phyloP scores from a whole-genome alignment of 352 stramenopile genomes.

The Globisporangium iwayamae region DNA sequence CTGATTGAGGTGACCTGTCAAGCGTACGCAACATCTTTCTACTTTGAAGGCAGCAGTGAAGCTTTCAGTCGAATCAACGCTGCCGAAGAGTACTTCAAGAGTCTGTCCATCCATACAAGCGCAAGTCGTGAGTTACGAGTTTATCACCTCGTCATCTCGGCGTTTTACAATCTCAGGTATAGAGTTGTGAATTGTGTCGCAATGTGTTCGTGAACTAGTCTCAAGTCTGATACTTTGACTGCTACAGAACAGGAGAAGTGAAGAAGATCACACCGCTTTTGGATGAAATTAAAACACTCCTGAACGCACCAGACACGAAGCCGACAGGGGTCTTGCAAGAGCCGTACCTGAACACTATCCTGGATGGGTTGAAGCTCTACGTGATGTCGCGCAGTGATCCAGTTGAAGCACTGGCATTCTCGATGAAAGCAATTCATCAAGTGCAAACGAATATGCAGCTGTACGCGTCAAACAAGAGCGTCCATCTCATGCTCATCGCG shows the following conservation, averaged over 20 bases:
- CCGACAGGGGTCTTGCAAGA: constrained; percentile 21
- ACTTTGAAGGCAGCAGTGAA: constrained; percentile 23
- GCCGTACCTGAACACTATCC: constrained; percentile 48
- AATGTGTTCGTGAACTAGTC: neutral
- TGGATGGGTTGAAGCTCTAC: constrained; percentile 44
- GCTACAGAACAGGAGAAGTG: constrained; percentile 34
- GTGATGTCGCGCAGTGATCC: constrained; percentile 39
- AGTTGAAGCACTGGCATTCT: constrained; percentile 39
- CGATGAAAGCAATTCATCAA: constrained; percentile 45
- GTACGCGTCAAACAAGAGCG: constrained; percentile 27
- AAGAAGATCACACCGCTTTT: constrained; percentile 41
- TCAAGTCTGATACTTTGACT: neutral
- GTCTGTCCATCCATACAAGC: constrained; percentile 19
- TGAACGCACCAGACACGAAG: constrained; percentile 8
- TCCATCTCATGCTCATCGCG: constrained; percentile 48
- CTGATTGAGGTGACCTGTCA: constrained; percentile 62
- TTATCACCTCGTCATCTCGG: constrained; percentile 58
- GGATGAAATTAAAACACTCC: constrained; percentile 32
- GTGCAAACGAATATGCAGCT: constrained; percentile 48
- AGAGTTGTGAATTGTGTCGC: neutral
- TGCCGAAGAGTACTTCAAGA: constrained; percentile 42
- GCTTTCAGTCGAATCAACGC: constrained; percentile 35
- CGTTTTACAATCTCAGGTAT: constrained; percentile 56
- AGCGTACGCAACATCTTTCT: constrained; percentile 39
- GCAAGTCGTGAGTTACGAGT: constrained; percentile 34